Evolutionary conservation across 169 alveolate genomes (phyloP), one percentile per base, ranked within the genome.

Genomic region (Toxoplasma gondii): DNA sequence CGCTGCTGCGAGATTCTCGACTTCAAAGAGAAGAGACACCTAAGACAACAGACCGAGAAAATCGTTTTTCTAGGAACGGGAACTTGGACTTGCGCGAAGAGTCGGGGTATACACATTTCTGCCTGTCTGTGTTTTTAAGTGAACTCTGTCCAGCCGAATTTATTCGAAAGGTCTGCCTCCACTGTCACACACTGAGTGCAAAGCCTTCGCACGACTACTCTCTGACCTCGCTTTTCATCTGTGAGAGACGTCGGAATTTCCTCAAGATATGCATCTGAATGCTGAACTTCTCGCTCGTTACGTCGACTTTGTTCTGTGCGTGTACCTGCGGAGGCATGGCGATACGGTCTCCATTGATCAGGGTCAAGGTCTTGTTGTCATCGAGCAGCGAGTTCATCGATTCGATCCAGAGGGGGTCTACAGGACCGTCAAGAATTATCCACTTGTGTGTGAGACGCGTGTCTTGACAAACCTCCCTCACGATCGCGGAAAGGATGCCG

Each of bases 351-450:
- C 99, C 99, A 95, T 98, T 98, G 94, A 98, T 97, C 92, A 98
- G 97, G 82, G 98, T 99, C 93, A 99, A 96, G 82, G 98, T 99
- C 93, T 99, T 99, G 97, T 98, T 99, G 95, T 98, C 99, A 94
- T 99, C 99, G 98, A 98, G 98, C 91, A 98, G 99, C 0, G 99
- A 97, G 95, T 98, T 98, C 99, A 99, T 98, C 92, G 98, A 97
- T 96, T 99, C 99, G 91, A 98, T 98, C 99, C 99, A 99, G 95
- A 98, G 98, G 39, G 99, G 98, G 97, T 99, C 99, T 34, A 99
- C 97, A 94, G 98, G 99, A 45, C 99, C 99, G 95, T 98, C 99
- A 83, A 98, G 97, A 88, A 98, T 95, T 91, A 98, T 97, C 98
- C 99, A 99, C 94, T 98, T 98, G 87, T 98, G 98, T 94, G 96